phyloP scores from a whole-genome alignment of 176 grass and related monocot genomes.

The Eragrostis curvula region DNA sequence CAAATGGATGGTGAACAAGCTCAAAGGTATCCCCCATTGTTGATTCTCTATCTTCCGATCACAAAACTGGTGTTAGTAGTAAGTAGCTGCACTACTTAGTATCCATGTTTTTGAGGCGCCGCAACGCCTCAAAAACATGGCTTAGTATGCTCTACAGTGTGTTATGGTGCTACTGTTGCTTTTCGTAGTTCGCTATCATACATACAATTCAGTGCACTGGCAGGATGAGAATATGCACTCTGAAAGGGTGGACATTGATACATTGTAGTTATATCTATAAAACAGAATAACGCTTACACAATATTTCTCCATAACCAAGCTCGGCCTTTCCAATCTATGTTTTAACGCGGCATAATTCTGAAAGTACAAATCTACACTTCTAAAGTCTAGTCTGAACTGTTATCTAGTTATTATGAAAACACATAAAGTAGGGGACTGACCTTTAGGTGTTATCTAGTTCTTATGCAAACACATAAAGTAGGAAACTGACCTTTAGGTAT shows the following conservation, averaged over 20 bases:
- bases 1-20: slow-evolving; percentile 99
- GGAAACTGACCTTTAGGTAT: slow-evolving; percentile 4
- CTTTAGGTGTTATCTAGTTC: too few species aligned
- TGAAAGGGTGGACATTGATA: not conserved
- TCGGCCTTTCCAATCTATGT: not conserved
- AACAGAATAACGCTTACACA: not conserved
- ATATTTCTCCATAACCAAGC: not conserved
- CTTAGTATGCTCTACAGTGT: not conserved
- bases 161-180: not conserved
- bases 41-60: slow-evolving; percentile 25
- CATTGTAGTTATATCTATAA: not conserved
- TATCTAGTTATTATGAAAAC: not conserved
- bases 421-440: too few species aligned
- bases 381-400: not conserved
- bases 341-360: not conserved
- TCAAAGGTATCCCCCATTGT: slow-evolving; percentile 68
- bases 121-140: too few species aligned
- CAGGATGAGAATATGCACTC: not conserved
- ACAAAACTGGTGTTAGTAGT: not conserved
- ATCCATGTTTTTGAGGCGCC: too few species aligned
- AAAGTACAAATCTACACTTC: not conserved
- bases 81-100: not conserved
- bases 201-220: not conserved
- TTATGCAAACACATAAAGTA: too few species aligned
- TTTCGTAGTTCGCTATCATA: slow-evolving; percentile 12